Percentiles rank a stretch among this genome's conserved stretches.
phyloP scores from a whole-genome alignment of 495 filamentous ascomycete species.

The Aspergillus kassunensis region DNA sequence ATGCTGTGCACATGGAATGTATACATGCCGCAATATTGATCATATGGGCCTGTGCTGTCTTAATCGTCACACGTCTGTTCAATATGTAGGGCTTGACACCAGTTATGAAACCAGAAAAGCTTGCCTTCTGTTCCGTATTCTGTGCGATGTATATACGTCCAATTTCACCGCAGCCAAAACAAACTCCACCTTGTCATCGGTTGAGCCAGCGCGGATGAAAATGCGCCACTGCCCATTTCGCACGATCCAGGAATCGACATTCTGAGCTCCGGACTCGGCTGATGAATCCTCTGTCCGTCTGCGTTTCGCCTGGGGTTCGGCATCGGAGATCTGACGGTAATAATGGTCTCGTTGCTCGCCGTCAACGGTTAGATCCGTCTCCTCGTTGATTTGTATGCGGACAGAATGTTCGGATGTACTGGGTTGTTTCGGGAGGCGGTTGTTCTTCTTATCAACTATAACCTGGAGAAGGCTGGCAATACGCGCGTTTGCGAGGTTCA shows the following conservation, averaged over 20 bases:
- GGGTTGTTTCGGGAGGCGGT: slow-evolving; percentile 21
- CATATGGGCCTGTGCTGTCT: too few species aligned
- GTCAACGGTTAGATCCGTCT: slow-evolving; percentile 72
- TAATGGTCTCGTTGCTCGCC: slow-evolving; percentile 35
- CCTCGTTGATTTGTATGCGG: slow-evolving; percentile 59
- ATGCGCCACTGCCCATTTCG: slow-evolving; percentile 79
- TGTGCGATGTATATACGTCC: slow-evolving; percentile 66
- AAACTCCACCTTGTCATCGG: slow-evolving; percentile 44
- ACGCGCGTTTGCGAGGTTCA: slow-evolving; percentile 60
- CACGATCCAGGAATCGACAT: slow-evolving; percentile 60
- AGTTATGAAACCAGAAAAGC: slow-evolving; percentile 53
- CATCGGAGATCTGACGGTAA: neutral
- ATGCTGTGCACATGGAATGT: neutral
- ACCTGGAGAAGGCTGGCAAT: slow-evolving; percentile 73
- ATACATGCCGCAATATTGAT: too few species aligned
- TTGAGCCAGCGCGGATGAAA: slow-evolving; percentile 53
- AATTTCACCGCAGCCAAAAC: slow-evolving; percentile 77
- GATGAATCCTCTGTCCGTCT: slow-evolving; percentile 30
- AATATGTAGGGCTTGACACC: too few species aligned
- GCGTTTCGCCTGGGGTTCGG: slow-evolving; percentile 44
- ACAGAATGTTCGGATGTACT: slow-evolving; percentile 31
- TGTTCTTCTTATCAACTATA: slow-evolving; percentile 73
- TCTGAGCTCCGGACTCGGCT: slow-evolving; percentile 7
- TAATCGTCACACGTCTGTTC: too few species aligned
- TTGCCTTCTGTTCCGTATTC: slow-evolving; percentile 62